These are phyloP conservation scores for Leccinum aurantiacum DNA, from an alignment of 768 basidiomycete species.

Conservation along the genomic window DNA sequence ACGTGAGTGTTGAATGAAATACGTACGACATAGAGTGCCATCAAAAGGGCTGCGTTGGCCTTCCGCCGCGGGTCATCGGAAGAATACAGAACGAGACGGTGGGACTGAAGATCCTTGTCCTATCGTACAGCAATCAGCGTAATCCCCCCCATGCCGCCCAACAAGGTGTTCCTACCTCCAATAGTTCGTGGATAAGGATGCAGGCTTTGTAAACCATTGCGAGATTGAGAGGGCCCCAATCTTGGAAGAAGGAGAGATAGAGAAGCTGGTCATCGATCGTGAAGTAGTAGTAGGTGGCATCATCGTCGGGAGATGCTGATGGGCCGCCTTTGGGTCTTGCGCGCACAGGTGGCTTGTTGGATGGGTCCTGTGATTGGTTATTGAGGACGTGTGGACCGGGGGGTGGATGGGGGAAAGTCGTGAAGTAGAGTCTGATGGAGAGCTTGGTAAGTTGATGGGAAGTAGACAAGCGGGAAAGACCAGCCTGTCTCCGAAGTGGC, in stretches of 20 bases:
- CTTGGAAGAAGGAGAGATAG: conserved; percentile 92
- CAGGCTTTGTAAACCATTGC: conserved; percentile 94
- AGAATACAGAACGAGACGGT: conserved; percentile 85
- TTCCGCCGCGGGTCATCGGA: conserved; percentile 83
- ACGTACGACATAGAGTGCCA: conserved; percentile 90
- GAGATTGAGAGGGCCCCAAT: conserved; percentile 90
- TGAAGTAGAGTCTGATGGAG: conserved; percentile 73
- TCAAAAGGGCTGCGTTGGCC: conserved; percentile 91
- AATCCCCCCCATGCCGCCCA: conserved; percentile 17
- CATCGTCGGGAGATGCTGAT: conserved; percentile 68
- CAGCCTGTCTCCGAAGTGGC: conserved; percentile 77
- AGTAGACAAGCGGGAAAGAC: conserved; percentile 19
- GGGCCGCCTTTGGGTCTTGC: conserved; percentile 57
- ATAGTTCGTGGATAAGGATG: conserved; percentile 85
- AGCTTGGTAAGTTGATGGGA: conserved; percentile 5
- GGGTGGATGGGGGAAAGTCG: conserved; percentile 78
- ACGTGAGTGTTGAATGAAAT: conserved; percentile 2
- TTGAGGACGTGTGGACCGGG: conserved; percentile 70
- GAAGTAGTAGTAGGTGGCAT: conserved; percentile 83
- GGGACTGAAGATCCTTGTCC: conserved; percentile 73
- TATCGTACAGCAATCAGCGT: conserved; percentile 34
- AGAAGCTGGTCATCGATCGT: conserved; percentile 90
- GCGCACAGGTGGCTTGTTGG: conserved; percentile 61
- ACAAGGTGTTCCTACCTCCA: conserved; percentile 56
- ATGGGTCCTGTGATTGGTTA: conserved; percentile 48